Percentiles rank a stretch among this genome's conserved stretches.
Conservation (phyloP, 345 rosid species). For the Melaleuca alternifolia region DNA sequence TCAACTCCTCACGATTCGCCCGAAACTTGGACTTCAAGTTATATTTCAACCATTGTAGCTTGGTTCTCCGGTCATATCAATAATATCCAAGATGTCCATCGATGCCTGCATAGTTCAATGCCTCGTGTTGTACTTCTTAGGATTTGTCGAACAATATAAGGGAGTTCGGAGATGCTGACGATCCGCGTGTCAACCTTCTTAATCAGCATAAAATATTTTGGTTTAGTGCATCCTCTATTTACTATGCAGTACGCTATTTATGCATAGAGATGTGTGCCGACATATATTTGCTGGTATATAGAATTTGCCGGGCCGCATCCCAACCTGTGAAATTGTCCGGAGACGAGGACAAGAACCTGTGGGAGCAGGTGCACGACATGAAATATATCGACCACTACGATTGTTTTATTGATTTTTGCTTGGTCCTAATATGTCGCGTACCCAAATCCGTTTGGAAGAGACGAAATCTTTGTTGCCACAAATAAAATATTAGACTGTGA, state of each 20-base stretch:
- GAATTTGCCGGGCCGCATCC: not conserved
- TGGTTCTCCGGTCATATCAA: not conserved
- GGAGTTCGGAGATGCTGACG: not conserved
- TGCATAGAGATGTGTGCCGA: not conserved
- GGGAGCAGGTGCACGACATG: not conserved
- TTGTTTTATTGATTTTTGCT: no score
- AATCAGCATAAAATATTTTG: not conserved
- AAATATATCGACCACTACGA: not conserved
- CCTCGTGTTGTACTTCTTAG: not conserved
- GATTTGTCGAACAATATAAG: not conserved
- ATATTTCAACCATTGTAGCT: slow-evolving; percentile 1
- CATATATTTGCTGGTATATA: not conserved
- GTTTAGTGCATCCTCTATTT: not conserved
- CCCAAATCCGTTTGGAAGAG: not conserved
- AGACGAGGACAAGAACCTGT: not conserved
- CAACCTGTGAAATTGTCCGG: not conserved
- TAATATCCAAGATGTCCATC: no score
- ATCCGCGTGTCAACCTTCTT: not conserved
- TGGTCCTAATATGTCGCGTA: not conserved
- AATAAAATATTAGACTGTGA: not conserved
- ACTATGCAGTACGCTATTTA: not conserved
- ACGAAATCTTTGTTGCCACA: not conserved
- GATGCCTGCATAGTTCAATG: not conserved
- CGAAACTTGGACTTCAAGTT: slow-evolving; percentile 20
- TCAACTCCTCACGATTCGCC: not conserved